Evolutionary conservation across 106 monocot species (phyloP).

Genomic region (Gastrodia elata): DNA sequence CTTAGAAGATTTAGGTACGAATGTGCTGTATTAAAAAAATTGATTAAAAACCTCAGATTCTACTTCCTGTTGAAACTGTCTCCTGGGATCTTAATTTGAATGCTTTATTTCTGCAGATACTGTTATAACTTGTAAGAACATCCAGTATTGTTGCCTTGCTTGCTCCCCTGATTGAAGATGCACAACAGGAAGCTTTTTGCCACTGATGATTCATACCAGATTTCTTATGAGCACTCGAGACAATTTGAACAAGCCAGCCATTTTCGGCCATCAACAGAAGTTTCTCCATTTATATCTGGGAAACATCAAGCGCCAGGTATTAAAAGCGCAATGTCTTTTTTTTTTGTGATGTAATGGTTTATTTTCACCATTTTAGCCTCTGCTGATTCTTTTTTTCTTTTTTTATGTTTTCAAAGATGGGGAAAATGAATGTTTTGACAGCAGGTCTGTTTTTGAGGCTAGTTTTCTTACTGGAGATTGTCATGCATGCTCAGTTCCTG

Average conservation of each 20-base stretch:
- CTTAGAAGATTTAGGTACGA: no score
- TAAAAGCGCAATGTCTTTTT: background rate
- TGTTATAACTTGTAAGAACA: background rate
- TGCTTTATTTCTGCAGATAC: background rate
- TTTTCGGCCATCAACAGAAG: background rate
- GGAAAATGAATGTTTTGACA: background rate
- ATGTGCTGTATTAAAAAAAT: no score
- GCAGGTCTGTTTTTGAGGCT: background rate
- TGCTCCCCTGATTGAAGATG: background rate
- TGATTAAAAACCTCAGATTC: no score
- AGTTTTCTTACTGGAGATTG: background rate
- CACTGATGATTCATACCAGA: background rate
- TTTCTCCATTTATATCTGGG: background rate
- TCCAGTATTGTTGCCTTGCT: background rate
- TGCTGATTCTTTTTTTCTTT: background rate
- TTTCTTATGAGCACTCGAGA: background rate
- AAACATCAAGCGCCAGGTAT: background rate
- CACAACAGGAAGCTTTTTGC: background rate
- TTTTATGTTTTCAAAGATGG: no score
- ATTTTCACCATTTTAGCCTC: background rate
- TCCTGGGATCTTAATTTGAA: no score
- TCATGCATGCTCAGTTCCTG: background rate
- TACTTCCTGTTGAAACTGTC: no score
- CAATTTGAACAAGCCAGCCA: background rate
- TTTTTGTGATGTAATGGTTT: background rate